Evolutionary conservation across 108 stramenopile genomes (phyloP).

Genomic region (Parmales sp.): DNA sequence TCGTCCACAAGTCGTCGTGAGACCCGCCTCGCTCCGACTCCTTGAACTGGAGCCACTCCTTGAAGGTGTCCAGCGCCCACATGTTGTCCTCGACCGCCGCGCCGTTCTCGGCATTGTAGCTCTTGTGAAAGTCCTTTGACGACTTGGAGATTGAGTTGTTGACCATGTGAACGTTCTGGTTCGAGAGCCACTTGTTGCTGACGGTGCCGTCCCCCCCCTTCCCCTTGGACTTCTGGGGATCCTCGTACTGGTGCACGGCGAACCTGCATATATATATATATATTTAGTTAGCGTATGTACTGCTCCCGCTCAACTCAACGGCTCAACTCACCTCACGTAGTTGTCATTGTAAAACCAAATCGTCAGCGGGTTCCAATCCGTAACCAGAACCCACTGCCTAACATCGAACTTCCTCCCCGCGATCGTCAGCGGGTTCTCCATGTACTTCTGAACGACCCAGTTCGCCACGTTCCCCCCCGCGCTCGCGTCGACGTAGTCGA

Average conservation of each 20-base stretch:
- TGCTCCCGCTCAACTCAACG: too few species aligned
- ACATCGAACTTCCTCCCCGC: conserved; percentile 50
- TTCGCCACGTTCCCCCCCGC: conserved; percentile 4
- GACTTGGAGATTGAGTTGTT: conserved; percentile 47
- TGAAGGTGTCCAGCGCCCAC: conserved; percentile 34
- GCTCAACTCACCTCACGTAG: conserved; percentile 45
- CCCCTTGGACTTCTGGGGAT: conserved; percentile 19
- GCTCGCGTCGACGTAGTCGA: conserved; percentile 13
- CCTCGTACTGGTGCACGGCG: not conserved
- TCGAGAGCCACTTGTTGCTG: conserved; percentile 17
- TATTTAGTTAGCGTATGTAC: too few species aligned
- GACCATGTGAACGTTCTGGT: conserved; percentile 44
- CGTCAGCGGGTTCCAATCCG: conserved; percentile 51
- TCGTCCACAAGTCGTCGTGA: conserved; percentile 3
- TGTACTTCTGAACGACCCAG: conserved; percentile 64
- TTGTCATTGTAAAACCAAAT: conserved; percentile 47
- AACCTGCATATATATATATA: too few species aligned
- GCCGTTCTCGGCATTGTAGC: conserved; percentile 34
- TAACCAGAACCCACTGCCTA: conserved; percentile 52
- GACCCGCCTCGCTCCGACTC: not conserved
- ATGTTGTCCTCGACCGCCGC: conserved; percentile 38
- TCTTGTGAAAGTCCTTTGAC: conserved; percentile 21
- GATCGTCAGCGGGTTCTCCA: conserved; percentile 48
- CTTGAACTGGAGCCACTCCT: conserved; percentile 16
- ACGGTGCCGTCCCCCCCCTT: not conserved